These are phyloP conservation scores for Fusarium praegraminearum DNA, from an alignment of 2,329 filamentous ascomycete species.

Conservation along the genomic window DNA sequence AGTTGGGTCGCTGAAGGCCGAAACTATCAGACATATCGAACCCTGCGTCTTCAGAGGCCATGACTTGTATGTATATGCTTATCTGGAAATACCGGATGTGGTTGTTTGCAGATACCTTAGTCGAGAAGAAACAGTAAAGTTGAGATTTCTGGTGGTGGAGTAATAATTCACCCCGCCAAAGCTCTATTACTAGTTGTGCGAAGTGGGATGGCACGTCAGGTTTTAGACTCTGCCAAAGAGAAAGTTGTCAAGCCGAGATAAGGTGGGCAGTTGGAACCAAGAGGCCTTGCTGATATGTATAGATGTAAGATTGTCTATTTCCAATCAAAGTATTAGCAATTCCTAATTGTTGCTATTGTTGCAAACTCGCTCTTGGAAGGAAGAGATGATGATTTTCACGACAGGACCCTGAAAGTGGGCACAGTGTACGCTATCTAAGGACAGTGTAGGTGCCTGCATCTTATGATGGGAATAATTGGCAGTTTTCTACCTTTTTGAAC, in stretches of 20 bases:
- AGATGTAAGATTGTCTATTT: not conserved
- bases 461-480: no score
- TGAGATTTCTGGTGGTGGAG: slow-evolving; percentile 48
- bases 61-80: slow-evolving; percentile 19
- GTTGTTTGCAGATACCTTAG: slow-evolving; percentile 5
- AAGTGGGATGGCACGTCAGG: slow-evolving; percentile 26
- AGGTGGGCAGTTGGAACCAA: not conserved
- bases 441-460: not conserved
- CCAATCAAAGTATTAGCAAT: not conserved
- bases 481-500: not conserved
- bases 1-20: slow-evolving; percentile 56
- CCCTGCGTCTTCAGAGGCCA: slow-evolving; percentile 43
- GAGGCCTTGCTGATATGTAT: not conserved
- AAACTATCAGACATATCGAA: slow-evolving; percentile 46
- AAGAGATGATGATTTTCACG: slow-evolving; percentile 17
- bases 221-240: not conserved
- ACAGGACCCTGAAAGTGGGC: slow-evolving; percentile 36
- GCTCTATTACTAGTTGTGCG: slow-evolving; percentile 17
- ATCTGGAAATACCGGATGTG: slow-evolving; percentile 4
- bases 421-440: slow-evolving; percentile 32
- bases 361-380: not conserved
- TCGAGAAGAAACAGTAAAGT: slow-evolving; percentile 18
- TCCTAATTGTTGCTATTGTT: not conserved
- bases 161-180: slow-evolving; percentile 47
- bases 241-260: not conserved